Percentiles rank a stretch among this genome's conserved stretches.
These are phyloP conservation scores for Jackrogersella minutella DNA, from an alignment of 495 filamentous ascomycete species.

Conservation along the genomic window DNA sequence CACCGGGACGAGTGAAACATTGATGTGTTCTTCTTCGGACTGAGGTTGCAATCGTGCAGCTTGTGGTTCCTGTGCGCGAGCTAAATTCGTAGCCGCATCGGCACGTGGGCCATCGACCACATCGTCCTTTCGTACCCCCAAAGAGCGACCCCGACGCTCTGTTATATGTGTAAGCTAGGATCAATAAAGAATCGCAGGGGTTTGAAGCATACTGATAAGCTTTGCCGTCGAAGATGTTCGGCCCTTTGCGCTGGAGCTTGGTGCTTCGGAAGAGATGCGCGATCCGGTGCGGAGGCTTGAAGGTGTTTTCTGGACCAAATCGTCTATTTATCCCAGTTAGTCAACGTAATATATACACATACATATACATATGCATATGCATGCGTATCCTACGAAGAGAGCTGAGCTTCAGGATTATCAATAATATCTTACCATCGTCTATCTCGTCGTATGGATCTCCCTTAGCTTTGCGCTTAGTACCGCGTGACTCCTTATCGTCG, in stretches of 20 bases:
- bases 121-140: conserved; percentile 15
- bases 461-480: conserved; percentile 43
- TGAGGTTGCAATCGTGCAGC: conserved; percentile 19
- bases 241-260: conserved; percentile 22
- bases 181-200: not conserved
- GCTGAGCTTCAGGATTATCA: not conserved
- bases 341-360: not conserved
- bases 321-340: conserved; percentile 18
- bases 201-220: conserved; percentile 28
- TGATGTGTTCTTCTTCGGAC: conserved; percentile 3
- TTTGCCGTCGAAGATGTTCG: conserved; percentile 15
- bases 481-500: conserved; percentile 26
- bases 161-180: conserved; percentile 15
- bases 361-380: too few relatives aligned
- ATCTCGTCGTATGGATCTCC: conserved; percentile 44
- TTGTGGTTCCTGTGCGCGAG: conserved; percentile 24
- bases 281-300: conserved; percentile 32
- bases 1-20: conserved; percentile 29
- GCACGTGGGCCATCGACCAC: conserved; percentile 9
- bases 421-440: conserved; percentile 34
- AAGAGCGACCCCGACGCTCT: conserved; percentile 28
- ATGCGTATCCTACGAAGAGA: too few relatives aligned
- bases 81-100: conserved; percentile 13
- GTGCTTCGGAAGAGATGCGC: conserved; percentile 41
- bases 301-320: conserved; percentile 25